Evolutionary conservation across 352 stramenopile genomes (phyloP), one percentile per base, ranked within the genome.

Genomic region (Globisporangium splendens): DNA sequence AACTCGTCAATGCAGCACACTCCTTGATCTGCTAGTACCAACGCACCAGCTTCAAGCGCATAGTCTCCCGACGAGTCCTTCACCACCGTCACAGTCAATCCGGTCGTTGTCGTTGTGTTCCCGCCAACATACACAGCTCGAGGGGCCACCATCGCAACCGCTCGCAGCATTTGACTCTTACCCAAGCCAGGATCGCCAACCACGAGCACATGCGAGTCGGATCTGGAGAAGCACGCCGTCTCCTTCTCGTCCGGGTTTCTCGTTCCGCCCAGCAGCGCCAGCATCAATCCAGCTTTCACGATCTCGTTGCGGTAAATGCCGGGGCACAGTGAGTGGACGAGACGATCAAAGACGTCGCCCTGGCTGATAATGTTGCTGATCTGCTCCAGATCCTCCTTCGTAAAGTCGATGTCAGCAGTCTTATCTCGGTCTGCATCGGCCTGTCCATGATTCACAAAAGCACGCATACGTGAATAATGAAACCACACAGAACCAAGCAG

Each of bases 1-100:
- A 99, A 98, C 70, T 99, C 97, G 65, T 99, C 97, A 59, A 99
- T 98, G 73, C 95, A 99, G 68, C 96, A 98, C 7, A 98, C 84
- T 10, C 96, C 97, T 60, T 97, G 84, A 67, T 99, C 96, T 6
- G 91, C 91, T n/a, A 99, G 72, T 24, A 95, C 92, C 15, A 98
- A 72, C 28, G 93, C 94, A 33, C 93, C 94, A 17, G 93, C 92
- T 75, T 98, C 90, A 18, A 98, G 86, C 11, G 88, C 90, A 24
- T 95, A 92, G 49, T 98, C 91, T 10, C 90, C 93, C 1, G 88
- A 86, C 18, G 87, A 76, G 68, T 99, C 96, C 68, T 98, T 98
- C 14, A 89, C 89, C 71, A 99, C 84, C 0, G 94, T 98, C 13
- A 99, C 97, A 1, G 96, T 99, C 28, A 99, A 73, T 8, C 96